These are phyloP conservation scores for Epichloe glyceriae DNA, from an alignment of 2,329 filamentous ascomycete species.

Conservation along the genomic window DNA sequence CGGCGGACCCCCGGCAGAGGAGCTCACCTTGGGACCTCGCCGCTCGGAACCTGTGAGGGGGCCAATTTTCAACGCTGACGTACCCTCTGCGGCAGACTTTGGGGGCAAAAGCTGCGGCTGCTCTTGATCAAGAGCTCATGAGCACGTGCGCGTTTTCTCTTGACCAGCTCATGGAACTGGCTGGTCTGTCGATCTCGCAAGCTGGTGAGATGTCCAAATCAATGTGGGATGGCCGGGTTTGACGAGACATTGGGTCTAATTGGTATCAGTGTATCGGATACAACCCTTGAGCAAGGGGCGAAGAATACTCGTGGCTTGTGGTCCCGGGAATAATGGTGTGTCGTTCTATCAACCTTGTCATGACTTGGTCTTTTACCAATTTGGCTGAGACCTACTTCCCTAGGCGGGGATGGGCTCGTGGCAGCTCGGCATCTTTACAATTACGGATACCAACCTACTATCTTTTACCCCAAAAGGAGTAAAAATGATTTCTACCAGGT, in stretches of 20 bases:
- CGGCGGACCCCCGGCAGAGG: neutral
- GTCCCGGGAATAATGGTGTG: conserved; percentile 61
- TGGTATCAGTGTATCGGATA: conserved; percentile 57
- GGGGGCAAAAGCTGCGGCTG: conserved; percentile 73
- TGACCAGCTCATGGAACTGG: conserved; percentile 94
- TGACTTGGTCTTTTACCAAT: neutral
- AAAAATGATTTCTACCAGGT: conserved; percentile 86
- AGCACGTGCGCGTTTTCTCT: conserved; percentile 75
- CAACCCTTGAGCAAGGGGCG: conserved; percentile 63
- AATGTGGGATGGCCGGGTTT: neutral
- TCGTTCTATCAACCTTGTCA: neutral
- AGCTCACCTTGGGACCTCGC: too few relatives aligned
- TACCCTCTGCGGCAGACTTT: conserved; percentile 51
- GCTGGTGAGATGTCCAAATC: conserved; percentile 42
- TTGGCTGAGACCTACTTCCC: neutral
- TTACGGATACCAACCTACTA: conserved; percentile 76
- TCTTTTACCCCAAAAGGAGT: conserved; percentile 88
- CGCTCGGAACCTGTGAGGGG: neutral
- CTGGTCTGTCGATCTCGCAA: conserved; percentile 85
- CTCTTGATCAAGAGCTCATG: conserved; percentile 92
- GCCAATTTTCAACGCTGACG: neutral
- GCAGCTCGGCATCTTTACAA: conserved; percentile 83
- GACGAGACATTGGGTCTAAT: neutral
- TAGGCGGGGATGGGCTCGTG: conserved; percentile 87
- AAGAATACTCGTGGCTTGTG: conserved; percentile 76